Evolutionary conservation across 177 flowering plant species (phyloP), one percentile per base, ranked within the genome.

Genomic region (Vitis hybrid): DNA sequence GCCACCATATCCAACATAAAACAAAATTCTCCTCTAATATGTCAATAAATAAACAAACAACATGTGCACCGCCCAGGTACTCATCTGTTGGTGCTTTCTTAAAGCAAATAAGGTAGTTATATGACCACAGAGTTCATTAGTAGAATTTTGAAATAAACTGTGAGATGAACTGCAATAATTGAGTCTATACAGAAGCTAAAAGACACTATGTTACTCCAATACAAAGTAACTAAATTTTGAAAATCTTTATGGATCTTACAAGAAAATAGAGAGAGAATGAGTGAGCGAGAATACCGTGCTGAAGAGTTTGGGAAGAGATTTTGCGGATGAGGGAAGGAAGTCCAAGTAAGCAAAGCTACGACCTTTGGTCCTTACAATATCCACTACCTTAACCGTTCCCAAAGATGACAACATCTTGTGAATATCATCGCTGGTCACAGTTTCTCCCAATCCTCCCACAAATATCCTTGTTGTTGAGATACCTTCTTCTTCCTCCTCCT

Each of bases 341-440:
- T 89, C 88, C 67, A 90, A 55, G 82, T 90, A 90, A 62, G 89
- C 97, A 57, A 94, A 90, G 82, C 87, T 84, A 48, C 98, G 88
- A 59, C 90, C 94, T 78, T 88, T 90, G 67, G 85, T 86, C 31
- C 92, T 79, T 10, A 88, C 59, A 45, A 92, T 70, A 2, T 92
- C 89, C 1, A 90, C 75, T 3, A 76, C 72, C 2, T 77, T 70
- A 3, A 89, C 80, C 1, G 6, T 59, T 0, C 98, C 96, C 66
- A 89, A 34, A 5, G 87, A 67, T 0, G 85, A 81, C 76, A 94
- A 89, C 1, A 90, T 82, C 67, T 80, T 83, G 48, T 59, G 71
- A 22, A 94, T 72, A 76, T 94, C 97, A 50, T 69, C 82, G 14
- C 63, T 81, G 3, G 76, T 83, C 50, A 90, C 94, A 16, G 60